These are phyloP conservation scores for Pseudogymnoascus sp. DNA, from an alignment of 2,329 filamentous ascomycete genomes.

Conservation along the genomic window DNA sequence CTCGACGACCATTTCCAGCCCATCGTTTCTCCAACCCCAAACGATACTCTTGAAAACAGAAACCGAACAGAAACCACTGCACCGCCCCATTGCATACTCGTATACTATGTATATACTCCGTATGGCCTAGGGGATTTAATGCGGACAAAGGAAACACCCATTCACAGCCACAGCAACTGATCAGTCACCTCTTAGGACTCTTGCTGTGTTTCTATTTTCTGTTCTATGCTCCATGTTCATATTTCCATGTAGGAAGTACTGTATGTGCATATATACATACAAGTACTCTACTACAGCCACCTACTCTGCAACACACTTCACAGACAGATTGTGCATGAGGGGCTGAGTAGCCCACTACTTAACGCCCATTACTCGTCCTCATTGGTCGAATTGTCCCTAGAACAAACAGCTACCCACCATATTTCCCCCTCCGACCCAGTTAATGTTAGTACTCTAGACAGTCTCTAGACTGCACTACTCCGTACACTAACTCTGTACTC, in stretches of 20 bases:
- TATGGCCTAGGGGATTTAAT: not conserved
- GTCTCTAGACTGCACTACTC: not conserved
- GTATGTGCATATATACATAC: not conserved
- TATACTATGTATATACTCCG: not conserved
- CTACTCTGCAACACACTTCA: not conserved
- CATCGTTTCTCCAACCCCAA: not conserved
- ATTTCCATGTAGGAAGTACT: not conserved
- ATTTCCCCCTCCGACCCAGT: constrained; percentile 5
- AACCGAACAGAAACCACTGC: constrained; percentile 5
- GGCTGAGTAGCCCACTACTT: constrained; percentile 1
- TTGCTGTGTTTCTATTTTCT: not conserved
- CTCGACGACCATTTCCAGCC: not conserved
- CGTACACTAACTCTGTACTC: not conserved
- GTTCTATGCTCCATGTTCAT: not conserved
- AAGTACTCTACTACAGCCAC: not conserved
- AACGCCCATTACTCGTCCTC: not conserved
- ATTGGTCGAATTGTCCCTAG: not conserved
- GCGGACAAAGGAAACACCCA: not conserved
- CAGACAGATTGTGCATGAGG: constrained; percentile 5
- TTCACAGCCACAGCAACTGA: not conserved
- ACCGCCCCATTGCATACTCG: not conserved
- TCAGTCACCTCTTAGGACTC: not conserved
- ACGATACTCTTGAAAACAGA: not conserved
- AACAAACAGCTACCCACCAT: constrained; percentile 2
- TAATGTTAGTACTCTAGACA: constrained; percentile 4